Base-by-base conservation (phyloP, 495 filamentous ascomycete species). In the Podospora pseudopauciseta region DNA sequence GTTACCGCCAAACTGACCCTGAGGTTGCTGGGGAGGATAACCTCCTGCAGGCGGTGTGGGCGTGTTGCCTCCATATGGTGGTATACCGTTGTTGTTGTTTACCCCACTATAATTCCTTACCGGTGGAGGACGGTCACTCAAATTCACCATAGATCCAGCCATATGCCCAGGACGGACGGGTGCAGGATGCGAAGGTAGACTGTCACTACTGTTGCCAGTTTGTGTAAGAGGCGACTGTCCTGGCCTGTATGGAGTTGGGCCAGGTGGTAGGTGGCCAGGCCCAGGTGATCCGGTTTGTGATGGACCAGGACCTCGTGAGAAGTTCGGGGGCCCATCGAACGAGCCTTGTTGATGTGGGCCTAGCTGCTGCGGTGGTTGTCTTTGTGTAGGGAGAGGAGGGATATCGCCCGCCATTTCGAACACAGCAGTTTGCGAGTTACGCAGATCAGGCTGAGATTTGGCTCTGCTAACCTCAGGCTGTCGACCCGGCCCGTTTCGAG, bases 91-190 rank as follows among this genome's bases (percentile, higher is more conserved):
- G 73, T 55, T 71, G 59, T 65, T 81, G 58, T 67, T 79, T 55
- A 72, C 75, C 27, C 78, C 85, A 70, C 81, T 84, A 74, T 94
- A 93, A 71, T 92, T 89, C 39, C 92, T 86, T 18, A 94, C 81
- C 1, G 92, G 91, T 2, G 89, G 81, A 2, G 92, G 90, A 68
- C 87, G 89, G 39, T 81, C 77, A 30, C 70, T 79, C 32, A 82
- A 63, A 68, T 82, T 81, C 66, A 86, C 76, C 81, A 87, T 67
- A 6, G 84, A 84, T 70, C 82, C 79, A 23, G 82, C 78, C 77
- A 90, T 86, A 62, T 90, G 83, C 16, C 94, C 95, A 3, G 91
- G 87, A 20, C 94, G 87, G 61, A 96, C 87, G 13, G 95, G 95
- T 5, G 83, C 81, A 11, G 94, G 93, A 75, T 97, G 95, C 34